These are phyloP conservation scores for Violaceomyces palustris DNA, from an alignment of 1,284 basidiomycete genomes.

Conservation along the genomic window DNA sequence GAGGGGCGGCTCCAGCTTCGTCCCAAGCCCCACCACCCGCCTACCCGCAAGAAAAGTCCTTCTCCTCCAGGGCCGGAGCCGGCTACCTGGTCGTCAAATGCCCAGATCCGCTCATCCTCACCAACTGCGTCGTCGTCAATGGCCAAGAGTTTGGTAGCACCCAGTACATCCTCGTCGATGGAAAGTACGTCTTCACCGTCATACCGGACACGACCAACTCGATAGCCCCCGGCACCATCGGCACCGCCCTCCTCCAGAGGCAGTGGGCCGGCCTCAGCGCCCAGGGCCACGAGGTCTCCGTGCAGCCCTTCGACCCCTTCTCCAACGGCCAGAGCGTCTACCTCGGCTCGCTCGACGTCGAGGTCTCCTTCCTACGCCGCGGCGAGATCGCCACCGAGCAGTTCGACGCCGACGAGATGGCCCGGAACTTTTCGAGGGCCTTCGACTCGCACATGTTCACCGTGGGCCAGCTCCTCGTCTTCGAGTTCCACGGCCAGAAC, in stretches of 20 bases:
- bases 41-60: conserved; percentile 17
- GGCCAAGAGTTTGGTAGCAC: conserved; percentile 46
- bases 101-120: conserved; percentile 32
- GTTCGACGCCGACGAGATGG: conserved; percentile 75
- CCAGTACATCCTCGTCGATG: conserved; percentile 45
- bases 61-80: conserved; percentile 5
- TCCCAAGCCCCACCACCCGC: neutral
- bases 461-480: conserved; percentile 69
- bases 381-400: conserved; percentile 28
- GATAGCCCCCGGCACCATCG: conserved; percentile 39
- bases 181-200: conserved; percentile 46
- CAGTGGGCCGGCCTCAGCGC: conserved; percentile 48
- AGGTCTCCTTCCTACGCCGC: conserved; percentile 39
- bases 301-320: conserved; percentile 43
- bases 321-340: conserved; percentile 40
- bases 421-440: conserved; percentile 66
- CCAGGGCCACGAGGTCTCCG: conserved; percentile 40
- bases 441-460: conserved; percentile 63
- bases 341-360: conserved; percentile 44
- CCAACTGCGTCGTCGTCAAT: conserved; percentile 47
- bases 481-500: conserved; percentile 86
- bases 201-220: conserved; percentile 31
- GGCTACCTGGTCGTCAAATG: conserved; percentile 34
- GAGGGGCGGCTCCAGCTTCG: conserved; percentile 7
- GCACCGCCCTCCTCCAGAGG: conserved; percentile 40